phyloP scores from a whole-genome alignment of 176 grass and related monocot species.

The Rhynchospora breviuscula region DNA sequence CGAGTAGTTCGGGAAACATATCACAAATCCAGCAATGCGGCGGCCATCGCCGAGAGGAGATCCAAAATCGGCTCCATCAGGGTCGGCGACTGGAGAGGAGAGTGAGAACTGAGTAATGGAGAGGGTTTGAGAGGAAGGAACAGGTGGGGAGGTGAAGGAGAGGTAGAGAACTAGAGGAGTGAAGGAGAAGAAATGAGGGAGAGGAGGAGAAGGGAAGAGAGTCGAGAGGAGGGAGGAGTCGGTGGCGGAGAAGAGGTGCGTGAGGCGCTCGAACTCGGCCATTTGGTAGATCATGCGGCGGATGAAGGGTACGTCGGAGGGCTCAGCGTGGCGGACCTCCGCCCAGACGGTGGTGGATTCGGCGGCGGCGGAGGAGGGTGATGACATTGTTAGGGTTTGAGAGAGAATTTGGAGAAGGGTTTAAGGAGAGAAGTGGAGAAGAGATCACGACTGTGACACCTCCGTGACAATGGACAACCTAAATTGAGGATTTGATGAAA shows the following conservation, averaged over 20 bases:
- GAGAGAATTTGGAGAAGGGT: neutral
- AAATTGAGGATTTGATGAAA: too few relatives aligned
- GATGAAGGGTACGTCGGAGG: constrained; percentile 66
- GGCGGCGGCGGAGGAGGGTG: constrained; percentile 27
- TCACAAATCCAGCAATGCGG: constrained; percentile 48
- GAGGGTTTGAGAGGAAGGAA: constrained; percentile 9
- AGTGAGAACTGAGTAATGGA: constrained; percentile 39
- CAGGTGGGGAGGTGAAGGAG: constrained; percentile 19
- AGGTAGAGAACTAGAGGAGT: constrained; percentile 62
- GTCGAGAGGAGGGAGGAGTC: constrained; percentile 37
- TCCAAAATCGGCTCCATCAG: constrained; percentile 38
- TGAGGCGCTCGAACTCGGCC: constrained; percentile 88
- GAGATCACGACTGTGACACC: too few relatives aligned
- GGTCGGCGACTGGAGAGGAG: constrained; percentile 30
- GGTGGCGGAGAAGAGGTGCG: constrained; percentile 76
- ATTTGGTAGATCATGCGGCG: constrained; percentile 73
- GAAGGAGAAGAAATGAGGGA: constrained; percentile 50
- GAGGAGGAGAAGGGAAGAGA: constrained; percentile 45
- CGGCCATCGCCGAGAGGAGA: constrained; percentile 33
- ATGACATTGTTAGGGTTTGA: constrained; percentile 39
- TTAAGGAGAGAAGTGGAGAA: neutral
- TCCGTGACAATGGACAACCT: too few relatives aligned
- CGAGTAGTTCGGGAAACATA: constrained; percentile 77
- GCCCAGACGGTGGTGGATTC: constrained; percentile 54
- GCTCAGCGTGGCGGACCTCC: constrained; percentile 60